Conservation (phyloP, 805 yeast species). For the Starmerella tilneyi region DNA sequence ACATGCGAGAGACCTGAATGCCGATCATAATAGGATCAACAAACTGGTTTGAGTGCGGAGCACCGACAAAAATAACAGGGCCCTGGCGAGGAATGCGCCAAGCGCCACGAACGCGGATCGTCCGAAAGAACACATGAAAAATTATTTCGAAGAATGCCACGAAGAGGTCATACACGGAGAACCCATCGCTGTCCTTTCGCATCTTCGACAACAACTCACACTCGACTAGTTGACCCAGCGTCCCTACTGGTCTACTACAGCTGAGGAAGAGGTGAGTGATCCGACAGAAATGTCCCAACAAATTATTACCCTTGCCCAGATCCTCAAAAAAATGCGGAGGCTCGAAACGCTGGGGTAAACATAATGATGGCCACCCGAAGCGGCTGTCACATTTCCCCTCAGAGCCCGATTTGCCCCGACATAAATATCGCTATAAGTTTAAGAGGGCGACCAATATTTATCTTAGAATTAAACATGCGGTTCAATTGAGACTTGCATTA, state of each 20-base stretch:
- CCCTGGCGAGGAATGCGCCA: slow-evolving; percentile 60
- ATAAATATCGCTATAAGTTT: too few species aligned
- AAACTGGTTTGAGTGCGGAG: slow-evolving; percentile 96
- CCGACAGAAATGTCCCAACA: slow-evolving; percentile 5
- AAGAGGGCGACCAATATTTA: too few species aligned
- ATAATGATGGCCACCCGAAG: too few species aligned
- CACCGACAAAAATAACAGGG: slow-evolving; percentile 86
- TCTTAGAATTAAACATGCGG: too few species aligned
- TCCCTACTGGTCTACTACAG: not conserved
- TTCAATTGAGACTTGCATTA: too few species aligned
- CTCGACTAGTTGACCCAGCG: too few species aligned
- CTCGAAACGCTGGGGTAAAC: not conserved
- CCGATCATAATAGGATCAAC: slow-evolving; percentile 74
- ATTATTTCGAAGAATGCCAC: slow-evolving; percentile 33
- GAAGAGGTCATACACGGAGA: slow-evolving; percentile 30
- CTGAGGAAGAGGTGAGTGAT: slow-evolving; percentile 1
- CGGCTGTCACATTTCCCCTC: too few species aligned
- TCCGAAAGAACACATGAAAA: slow-evolving; percentile 70
- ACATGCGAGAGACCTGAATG: slow-evolving; percentile 62
- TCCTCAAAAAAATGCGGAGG: not conserved
- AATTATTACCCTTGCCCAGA: not conserved
- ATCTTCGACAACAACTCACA: too few species aligned
- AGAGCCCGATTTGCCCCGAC: too few species aligned
- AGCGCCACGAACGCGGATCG: slow-evolving; percentile 80
- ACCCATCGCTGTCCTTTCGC: too few species aligned